Conservation (phyloP, 768 basidiomycete genomes). For the Lactarius hengduanensis region DNA sequence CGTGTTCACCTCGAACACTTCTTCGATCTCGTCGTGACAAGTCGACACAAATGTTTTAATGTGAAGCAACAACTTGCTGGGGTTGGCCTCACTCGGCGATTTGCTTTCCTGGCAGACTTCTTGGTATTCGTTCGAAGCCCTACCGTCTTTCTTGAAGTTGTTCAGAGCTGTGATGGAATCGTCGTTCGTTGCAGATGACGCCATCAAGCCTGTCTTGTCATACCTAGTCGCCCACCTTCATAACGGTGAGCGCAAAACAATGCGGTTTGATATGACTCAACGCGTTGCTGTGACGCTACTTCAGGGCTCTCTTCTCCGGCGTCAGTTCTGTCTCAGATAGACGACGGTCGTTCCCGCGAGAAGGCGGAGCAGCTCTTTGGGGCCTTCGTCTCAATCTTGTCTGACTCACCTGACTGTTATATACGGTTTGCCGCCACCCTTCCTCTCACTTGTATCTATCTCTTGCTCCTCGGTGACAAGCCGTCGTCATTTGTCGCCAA, state of each 20-base stretch:
- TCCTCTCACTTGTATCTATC: slow-evolving; percentile 69
- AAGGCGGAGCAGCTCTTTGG: too few species aligned
- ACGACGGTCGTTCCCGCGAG: too few species aligned
- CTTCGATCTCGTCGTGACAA: slow-evolving; percentile 64
- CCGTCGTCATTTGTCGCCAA: slow-evolving; percentile 60
- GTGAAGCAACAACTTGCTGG: slow-evolving; percentile 69
- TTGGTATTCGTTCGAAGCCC: slow-evolving; percentile 62
- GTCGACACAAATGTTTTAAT: slow-evolving; percentile 77
- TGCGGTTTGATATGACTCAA: too few species aligned
- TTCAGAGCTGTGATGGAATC: slow-evolving; percentile 60
- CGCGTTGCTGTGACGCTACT: too few species aligned
- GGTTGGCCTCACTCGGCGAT: slow-evolving; percentile 65
- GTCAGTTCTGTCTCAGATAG: too few species aligned
- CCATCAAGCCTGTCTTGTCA: slow-evolving; percentile 82
- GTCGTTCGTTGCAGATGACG: slow-evolving; percentile 67
- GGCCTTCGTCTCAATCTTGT: too few species aligned
- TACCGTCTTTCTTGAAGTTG: slow-evolving; percentile 52
- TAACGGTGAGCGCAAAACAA: too few species aligned
- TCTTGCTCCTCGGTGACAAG: slow-evolving; percentile 75
- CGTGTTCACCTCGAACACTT: slow-evolving; percentile 81
- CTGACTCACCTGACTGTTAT: too few species aligned
- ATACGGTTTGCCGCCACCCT: too few species aligned
- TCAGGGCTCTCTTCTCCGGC: too few species aligned
- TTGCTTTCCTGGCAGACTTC: slow-evolving; percentile 80
- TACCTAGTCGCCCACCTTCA: too few species aligned